Evolutionary conservation across 192 early-diverging fungal genomes (phyloP).

Genomic region (Pilaira anomala): DNA sequence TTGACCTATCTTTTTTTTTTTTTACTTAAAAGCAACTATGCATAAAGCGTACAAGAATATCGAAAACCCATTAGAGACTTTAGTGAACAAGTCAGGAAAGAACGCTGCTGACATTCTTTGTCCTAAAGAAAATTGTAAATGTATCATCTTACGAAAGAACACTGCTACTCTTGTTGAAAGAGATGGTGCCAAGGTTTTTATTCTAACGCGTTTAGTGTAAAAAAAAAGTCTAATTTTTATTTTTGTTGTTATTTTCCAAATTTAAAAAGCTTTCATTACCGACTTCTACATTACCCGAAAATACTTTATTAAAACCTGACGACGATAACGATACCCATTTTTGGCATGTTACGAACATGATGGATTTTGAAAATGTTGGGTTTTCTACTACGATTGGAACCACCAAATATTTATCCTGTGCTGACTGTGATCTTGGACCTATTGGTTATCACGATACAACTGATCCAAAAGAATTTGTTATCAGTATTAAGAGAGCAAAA

Average conservation of each 20-base stretch:
- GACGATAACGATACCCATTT: slow-evolving; percentile 39
- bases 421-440: slow-evolving; percentile 73
- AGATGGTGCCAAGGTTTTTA: slow-evolving; percentile 43
- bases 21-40: background rate
- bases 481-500: slow-evolving; percentile 57
- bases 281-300: slow-evolving; percentile 3
- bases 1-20: too few relatives aligned
- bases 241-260: background rate
- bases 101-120: slow-evolving; percentile 52
- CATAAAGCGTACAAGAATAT: slow-evolving; percentile 8
- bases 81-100: slow-evolving; percentile 8
- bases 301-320: background rate
- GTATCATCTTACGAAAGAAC: slow-evolving; percentile 43
- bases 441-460: slow-evolving; percentile 65
- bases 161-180: slow-evolving; percentile 44
- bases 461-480: slow-evolving; percentile 52
- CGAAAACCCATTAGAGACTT: slow-evolving; percentile 2
- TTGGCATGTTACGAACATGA: slow-evolving; percentile 61
- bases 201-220: background rate
- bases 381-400: slow-evolving; percentile 56
- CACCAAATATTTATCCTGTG: slow-evolving; percentile 68
- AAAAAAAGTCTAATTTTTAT: background rate
- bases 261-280: slow-evolving; percentile 21
- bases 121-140: slow-evolving; percentile 45
- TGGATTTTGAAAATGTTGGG: slow-evolving; percentile 77